Evolutionary conservation across 2,329 filamentous ascomycete species (phyloP), one percentile per base, ranked within the genome.

Genomic region (Thelonectria rubi): DNA sequence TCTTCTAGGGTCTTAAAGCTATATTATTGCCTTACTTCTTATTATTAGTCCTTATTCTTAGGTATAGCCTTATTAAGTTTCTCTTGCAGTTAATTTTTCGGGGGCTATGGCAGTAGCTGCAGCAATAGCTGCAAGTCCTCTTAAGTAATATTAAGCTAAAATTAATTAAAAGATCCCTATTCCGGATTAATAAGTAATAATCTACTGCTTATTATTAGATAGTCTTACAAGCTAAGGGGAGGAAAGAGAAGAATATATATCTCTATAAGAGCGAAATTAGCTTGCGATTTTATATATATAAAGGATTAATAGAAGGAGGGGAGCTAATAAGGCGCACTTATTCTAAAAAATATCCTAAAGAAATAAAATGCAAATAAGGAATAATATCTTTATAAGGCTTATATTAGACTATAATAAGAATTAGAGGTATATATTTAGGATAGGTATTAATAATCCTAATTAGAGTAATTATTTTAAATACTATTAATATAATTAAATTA

Each of bases 1-100:
- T 47, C 43, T 47, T 15, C 20, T 2, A 8, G 43, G 40, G 43
- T 54, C 24, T 11, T 10, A n/a, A 58, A 58, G 24, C 32, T 5
- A 32, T 53, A 39, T 21, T 37, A 11, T 14, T 21, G 39, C n/a
- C 56, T 51, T 11, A 17, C 49, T 37, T 21, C n/a, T 20, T 30
- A 39, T 48, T 48, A 58, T 9, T 58, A 7, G 32, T 53, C 40
- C 42, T 58, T 15, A 48, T 24, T 30, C n/a, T 58, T 58, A 4
- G 56, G 56, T 8, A 58, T 58, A 14, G 24, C n/a, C 48, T 46
- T 24, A 15, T 26, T 9, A 5, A 20, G 14, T 20, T 47, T 47
- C 20, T 24, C 43, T 8, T 24, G 21, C 21, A 24, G 21, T 7
- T 17, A 17, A 3, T 39, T 39, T 12, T 39, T 39, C 43, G 14